Percentiles rank a stretch among this genome's conserved stretches.
Conservation (phyloP, 257 asterid genomes). For the Solanum sejunctum region DNA sequence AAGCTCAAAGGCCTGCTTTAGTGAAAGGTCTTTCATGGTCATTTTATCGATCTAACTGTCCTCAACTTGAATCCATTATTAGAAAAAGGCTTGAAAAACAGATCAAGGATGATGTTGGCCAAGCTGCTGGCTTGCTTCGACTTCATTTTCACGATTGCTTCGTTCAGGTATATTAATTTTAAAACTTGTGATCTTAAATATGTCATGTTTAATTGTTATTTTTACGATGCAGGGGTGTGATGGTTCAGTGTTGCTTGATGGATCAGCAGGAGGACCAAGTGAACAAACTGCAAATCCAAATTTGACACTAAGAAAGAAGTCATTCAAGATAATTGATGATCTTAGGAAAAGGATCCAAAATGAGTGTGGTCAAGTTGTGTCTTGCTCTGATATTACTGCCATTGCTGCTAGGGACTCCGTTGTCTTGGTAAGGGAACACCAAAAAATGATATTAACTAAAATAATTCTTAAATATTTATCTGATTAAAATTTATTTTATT, state of each 20-base stretch:
- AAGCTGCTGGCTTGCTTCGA: constrained; percentile 73
- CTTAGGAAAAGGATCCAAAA: constrained; percentile 18
- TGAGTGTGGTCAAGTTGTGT: constrained; percentile 30
- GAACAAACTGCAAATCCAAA: constrained; percentile 36
- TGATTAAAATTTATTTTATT: too few species aligned
- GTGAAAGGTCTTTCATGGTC: constrained; percentile 44
- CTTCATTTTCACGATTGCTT: constrained; percentile 74
- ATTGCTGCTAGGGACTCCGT: constrained; percentile 43
- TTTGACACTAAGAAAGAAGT: constrained; percentile 28
- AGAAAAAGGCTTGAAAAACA: constrained; percentile 27
- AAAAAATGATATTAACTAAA: too few species aligned
- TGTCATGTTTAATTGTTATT: too few species aligned
- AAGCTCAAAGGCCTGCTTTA: constrained; percentile 25
- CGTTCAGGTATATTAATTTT: constrained; percentile 23
- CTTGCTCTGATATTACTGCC: constrained; percentile 34
- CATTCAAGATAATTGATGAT: constrained; percentile 29
- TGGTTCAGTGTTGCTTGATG: constrained; percentile 27
- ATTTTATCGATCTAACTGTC: constrained; percentile 36
- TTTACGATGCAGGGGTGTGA: constrained; percentile 17
- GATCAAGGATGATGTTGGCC: constrained; percentile 37
- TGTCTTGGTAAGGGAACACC: constrained; percentile 15
- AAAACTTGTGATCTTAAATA: background rate
- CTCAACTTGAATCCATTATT: constrained; percentile 31
- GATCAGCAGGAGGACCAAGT: constrained; percentile 36
- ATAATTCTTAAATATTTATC: too few species aligned